Evolutionary conservation across 2,329 filamentous ascomycete species (phyloP), one percentile per base, ranked within the genome.

Genomic region (Zalaria obscura): DNA sequence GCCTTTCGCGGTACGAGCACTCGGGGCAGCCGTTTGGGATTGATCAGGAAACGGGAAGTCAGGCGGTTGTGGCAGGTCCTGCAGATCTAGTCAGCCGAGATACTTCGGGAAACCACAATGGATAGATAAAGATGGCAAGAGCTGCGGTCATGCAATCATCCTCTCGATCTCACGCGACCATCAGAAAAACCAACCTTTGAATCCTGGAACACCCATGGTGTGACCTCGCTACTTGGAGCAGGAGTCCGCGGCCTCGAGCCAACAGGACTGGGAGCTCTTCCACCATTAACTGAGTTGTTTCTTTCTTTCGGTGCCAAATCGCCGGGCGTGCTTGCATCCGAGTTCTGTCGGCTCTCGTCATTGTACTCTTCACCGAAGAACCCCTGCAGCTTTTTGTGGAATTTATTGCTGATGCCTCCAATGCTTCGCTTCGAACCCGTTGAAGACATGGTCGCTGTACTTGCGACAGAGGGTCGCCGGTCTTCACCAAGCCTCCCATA

Each of bases 181-280:
- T 18, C 18, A 18, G 18, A 18, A 18, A 18, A 32, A 7, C 29
- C n/a, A 7, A 32, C 29, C 29, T 32, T 32, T 7, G 29, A 7
- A n/a, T 32, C 3, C 62, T 96, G 91, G 58, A 91, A 96, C 47
- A 93, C 73, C 72, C 94, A 98, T n/a, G 91, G 91, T 33, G 93
- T 91, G 44, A 98, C 87, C 62, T 96, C 89, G 55, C 85, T 91
- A 35, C 53, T 55, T n/a, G 57, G 55, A 29, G 48, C 50, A 4
- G 52, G 51, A 11, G 85, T 93, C 52, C 82, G 75, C 38, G 88
- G 85, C 50, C 85, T 73, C 27, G 83, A 87, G 28, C 76, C 77
- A 40, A 75, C 73, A 34, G 86, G 86, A 40, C 88, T 93, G 36
- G 71, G 72, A 48, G 88, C 62, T 41, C 65, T 59, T 42, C 68